These are phyloP conservation scores for Avena insularis DNA, from an alignment of 176 grass and related monocot species.

Conservation along the genomic window DNA sequence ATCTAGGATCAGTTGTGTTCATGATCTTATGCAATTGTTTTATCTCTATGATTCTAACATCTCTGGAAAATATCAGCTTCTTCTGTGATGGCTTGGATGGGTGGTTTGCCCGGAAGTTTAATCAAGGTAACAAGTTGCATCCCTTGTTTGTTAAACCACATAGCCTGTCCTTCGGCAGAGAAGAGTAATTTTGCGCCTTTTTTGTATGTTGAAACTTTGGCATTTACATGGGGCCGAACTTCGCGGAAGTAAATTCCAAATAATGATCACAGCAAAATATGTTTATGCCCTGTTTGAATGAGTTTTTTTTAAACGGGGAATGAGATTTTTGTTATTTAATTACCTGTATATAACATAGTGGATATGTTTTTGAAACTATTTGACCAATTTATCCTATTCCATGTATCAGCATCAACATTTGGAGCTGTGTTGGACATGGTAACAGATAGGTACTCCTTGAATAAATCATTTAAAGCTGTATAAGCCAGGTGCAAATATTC, in stretches of 20 bases:
- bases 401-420: constrained; percentile 88
- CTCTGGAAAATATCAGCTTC: constrained; percentile 58
- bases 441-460: constrained; percentile 80
- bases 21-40: not conserved
- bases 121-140: constrained; percentile 62
- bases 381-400: constrained; percentile 42
- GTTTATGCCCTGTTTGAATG: not conserved
- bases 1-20: not conserved
- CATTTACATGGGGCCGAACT: constrained; percentile 20
- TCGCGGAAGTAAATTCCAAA: not conserved
- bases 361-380: constrained; percentile 7
- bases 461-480: constrained; percentile 33
- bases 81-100: constrained; percentile 78
- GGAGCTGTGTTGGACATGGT: constrained; percentile 99
- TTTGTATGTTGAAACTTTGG: not conserved
- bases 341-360: constrained; percentile 7
- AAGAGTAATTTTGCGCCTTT: not conserved
- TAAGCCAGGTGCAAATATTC: constrained; percentile 28
- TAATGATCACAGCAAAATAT: not conserved
- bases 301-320: not conserved
- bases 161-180: not conserved
- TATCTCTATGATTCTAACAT: constrained; percentile 39
- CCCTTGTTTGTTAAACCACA: not conserved
- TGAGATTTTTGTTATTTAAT: not conserved
- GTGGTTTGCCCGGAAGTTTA: constrained; percentile 77